phyloP scores from a whole-genome alignment of 2,329 filamentous ascomycete species.

The Canariomyces notabilis region DNA sequence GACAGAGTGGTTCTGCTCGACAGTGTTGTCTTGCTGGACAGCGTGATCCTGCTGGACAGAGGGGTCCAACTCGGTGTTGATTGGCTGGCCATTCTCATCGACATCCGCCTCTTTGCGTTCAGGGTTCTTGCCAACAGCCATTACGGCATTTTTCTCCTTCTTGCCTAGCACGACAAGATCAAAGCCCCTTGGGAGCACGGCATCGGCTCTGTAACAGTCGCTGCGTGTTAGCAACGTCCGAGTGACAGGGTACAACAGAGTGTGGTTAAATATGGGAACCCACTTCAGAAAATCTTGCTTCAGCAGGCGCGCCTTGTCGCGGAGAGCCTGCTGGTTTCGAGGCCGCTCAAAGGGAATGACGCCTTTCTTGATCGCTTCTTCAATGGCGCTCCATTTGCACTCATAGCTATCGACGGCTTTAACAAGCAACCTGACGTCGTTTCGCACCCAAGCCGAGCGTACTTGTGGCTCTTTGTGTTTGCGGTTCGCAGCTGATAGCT shows the following conservation, averaged over 20 bases:
- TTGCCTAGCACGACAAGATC: slow-evolving; percentile 45
- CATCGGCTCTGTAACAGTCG: slow-evolving; percentile 33
- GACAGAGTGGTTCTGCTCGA: too few species aligned
- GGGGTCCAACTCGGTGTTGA: slow-evolving; percentile 34
- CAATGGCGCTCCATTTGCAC: slow-evolving; percentile 38
- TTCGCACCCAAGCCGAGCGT: slow-evolving; percentile 38
- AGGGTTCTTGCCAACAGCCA: slow-evolving; percentile 43
- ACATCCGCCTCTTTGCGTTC: slow-evolving; percentile 43
- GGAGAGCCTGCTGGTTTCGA: slow-evolving; percentile 51
- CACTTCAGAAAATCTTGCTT: slow-evolving; percentile 49
- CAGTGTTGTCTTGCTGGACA: too few species aligned
- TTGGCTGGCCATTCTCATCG: slow-evolving; percentile 34
- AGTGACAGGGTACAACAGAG: background rate
- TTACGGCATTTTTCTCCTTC: slow-evolving; percentile 44
- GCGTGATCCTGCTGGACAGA: too few species aligned
- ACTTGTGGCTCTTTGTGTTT: slow-evolving; percentile 31
- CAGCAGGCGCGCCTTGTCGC: slow-evolving; percentile 54
- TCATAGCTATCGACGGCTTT: slow-evolving; percentile 35
- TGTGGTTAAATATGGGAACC: slow-evolving; percentile 14
- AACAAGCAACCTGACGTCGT: slow-evolving; percentile 40
- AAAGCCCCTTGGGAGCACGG: slow-evolving; percentile 42
- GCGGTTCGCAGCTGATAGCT: slow-evolving; percentile 27
- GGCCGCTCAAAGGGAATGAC: slow-evolving; percentile 35
- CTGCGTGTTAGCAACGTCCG: slow-evolving; percentile 4
- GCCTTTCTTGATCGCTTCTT: slow-evolving; percentile 27